Evolutionary conservation across 805 yeast genomes (phyloP).

Genomic region (Starmera dryadoides): DNA sequence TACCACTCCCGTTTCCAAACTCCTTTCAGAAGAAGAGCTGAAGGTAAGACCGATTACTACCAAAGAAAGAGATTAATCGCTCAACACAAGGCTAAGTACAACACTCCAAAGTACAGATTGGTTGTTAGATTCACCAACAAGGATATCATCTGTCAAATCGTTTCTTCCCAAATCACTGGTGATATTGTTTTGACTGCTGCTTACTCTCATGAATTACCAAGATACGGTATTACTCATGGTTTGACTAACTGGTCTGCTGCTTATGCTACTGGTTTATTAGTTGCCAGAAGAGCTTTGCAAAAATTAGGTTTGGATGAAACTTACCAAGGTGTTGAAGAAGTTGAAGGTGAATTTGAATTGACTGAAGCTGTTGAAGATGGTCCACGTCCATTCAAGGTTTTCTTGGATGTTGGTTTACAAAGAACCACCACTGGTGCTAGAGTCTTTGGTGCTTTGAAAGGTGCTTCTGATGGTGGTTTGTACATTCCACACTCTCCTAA

Average conservation of each 20-base stretch:
- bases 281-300: constrained; percentile 98
- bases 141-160: constrained; percentile 96
- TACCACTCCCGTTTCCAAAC: constrained; percentile 99
- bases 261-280: constrained; percentile 95
- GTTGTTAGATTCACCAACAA: constrained; percentile 99
- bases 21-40: constrained; percentile 99
- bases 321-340: constrained; percentile 98
- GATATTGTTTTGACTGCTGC: constrained; percentile 95
- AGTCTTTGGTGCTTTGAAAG: constrained; percentile 98
- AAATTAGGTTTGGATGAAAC: constrained; percentile 98
- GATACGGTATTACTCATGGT: constrained; percentile 96
- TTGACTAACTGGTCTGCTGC: constrained; percentile 99
- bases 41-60: constrained; percentile 99
- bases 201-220: constrained; percentile 98
- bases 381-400: constrained; percentile 99
- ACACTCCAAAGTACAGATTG: constrained; percentile 98
- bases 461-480: constrained; percentile 99
- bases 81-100: constrained; percentile 99
- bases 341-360: constrained; percentile 97
- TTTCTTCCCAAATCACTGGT: constrained; percentile 96
- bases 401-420: constrained; percentile 98
- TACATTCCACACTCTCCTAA: constrained; percentile 98
- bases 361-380: constrained; percentile 99
- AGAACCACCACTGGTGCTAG: constrained; percentile 99
- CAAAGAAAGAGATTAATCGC: constrained; percentile 99